A percentile compares a stretch with the other conserved stretches of the same genome.
Evolutionary conservation across 1,139 yeast species (phyloP).

Genomic region (Saccharomyces hybrid): DNA sequence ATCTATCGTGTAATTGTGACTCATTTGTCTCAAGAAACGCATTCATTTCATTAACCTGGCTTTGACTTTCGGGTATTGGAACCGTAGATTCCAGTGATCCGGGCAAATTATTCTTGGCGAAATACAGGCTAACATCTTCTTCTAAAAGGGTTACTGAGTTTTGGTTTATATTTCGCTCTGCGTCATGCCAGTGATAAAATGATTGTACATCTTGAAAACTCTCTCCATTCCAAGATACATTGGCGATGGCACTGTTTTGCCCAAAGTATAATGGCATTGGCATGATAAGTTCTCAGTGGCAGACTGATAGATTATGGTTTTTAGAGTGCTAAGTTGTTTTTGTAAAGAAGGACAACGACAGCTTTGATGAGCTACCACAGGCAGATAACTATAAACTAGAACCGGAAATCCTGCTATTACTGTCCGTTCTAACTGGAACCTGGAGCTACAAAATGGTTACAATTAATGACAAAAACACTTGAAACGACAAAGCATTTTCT

Average conservation of each 20-base stretch:
- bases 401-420: neutral
- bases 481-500: neutral
- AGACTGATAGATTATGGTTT: neutral
- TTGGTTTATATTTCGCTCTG: neutral
- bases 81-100: neutral
- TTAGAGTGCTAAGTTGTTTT: neutral
- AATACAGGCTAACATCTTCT: neutral
- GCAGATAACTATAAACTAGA: neutral
- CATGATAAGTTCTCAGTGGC: neutral
- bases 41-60: neutral
- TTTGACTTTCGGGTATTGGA: neutral
- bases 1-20: neutral
- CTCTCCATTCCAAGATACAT: neutral
- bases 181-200: neutral
- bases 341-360: neutral
- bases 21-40: neutral
- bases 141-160: neutral
- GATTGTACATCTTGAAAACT: neutral
- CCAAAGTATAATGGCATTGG: neutral
- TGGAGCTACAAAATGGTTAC: neutral
- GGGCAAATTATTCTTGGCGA: neutral
- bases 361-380: neutral
- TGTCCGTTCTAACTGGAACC: neutral
- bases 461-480: neutral
- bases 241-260: neutral